A percentile compares a stretch with the other conserved stretches of the same genome.
Evolutionary conservation across 371 early-diverging fungal species (phyloP).

Genomic region (Haplosporangium sp.): DNA sequence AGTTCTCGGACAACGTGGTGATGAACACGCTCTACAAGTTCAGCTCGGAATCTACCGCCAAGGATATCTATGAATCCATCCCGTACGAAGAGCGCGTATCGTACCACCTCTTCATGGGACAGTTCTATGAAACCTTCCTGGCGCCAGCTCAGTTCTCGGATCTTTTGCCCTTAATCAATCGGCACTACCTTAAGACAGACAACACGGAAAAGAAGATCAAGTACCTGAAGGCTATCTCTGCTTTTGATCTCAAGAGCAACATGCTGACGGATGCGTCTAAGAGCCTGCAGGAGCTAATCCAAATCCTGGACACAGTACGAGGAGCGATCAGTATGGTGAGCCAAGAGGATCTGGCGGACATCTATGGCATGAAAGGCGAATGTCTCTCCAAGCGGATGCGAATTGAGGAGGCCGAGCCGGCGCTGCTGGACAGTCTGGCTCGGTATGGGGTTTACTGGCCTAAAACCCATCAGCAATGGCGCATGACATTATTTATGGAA

Average conservation of each 20-base stretch:
- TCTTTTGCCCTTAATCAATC: slow-evolving; percentile 61
- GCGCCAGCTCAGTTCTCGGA: slow-evolving; percentile 58
- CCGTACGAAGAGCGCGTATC: slow-evolving; percentile 66
- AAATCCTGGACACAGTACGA: slow-evolving; percentile 61
- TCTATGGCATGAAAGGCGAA: slow-evolving; percentile 66
- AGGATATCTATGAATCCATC: slow-evolving; percentile 67
- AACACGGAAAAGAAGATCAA: slow-evolving; percentile 61
- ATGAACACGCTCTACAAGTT: slow-evolving; percentile 58
- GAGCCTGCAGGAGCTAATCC: slow-evolving; percentile 61
- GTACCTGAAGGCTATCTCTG: slow-evolving; percentile 64
- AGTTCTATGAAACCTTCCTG: slow-evolving; percentile 64
- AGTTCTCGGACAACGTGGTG: slow-evolving; percentile 34
- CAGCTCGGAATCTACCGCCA: slow-evolving; percentile 63
- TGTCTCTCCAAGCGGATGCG: slow-evolving; percentile 67
- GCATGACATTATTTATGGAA: slow-evolving; percentile 25
- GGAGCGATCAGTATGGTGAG: slow-evolving; percentile 57
- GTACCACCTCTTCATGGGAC: slow-evolving; percentile 61
- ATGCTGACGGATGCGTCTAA: slow-evolving; percentile 63
- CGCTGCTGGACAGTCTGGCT: slow-evolving; percentile 48
- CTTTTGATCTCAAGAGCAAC: slow-evolving; percentile 64
- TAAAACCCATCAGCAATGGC: slow-evolving; percentile 24
- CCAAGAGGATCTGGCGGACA: slow-evolving; percentile 62
- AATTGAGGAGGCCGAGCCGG: slow-evolving; percentile 62
- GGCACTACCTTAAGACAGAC: slow-evolving; percentile 69
- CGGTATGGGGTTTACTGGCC: slow-evolving; percentile 44